Evolutionary conservation across 148 eudicot species (phyloP), one percentile per base, ranked within the genome.

Genomic region (Chenopodium berlandieri): DNA sequence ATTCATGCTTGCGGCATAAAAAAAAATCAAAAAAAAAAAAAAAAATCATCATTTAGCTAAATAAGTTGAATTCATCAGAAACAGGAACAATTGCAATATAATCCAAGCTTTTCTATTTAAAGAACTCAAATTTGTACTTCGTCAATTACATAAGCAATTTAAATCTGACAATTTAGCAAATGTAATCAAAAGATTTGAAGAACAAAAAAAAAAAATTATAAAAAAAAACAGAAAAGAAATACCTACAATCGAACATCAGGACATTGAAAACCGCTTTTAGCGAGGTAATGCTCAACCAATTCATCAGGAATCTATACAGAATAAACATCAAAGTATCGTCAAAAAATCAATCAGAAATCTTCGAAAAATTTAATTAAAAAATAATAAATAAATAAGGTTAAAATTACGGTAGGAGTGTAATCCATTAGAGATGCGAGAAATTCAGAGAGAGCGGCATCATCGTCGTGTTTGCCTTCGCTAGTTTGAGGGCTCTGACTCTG

Each of bases 261-360:
- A 78, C 93, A 92, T 8, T 95, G 95, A 56, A 95, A 95, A 48
- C 99, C 99, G 75, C 93, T 89, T 77, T 92, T 95, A 8, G 89
- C 97, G 75, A 95, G 89, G 87, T 93, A 95, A 88, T 95, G 97
- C 81, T 95, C 97, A 65, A 92, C 97, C 87, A 95, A 85, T 85
- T 95, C 97, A 71, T 95, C 99, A 40, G 97, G 99, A 86, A 95
- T 91, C 93, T 94, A 85, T 20, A 16, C 11, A 66, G 12, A 10
- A 71, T 14, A 0, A 64, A 62, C 2, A 12, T 13, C 58, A 14
- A 2, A 72, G 3, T 40, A 19, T 66, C 13, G 32, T 25, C 6
- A 3, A 2, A 17, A 72, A n/a, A 46, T 9, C 10, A 47, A 60
- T 22, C 2, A 40, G 12, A 63, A 76, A 58, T 34, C 0, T 44